Evolutionary conservation across 2,329 filamentous ascomycete genomes (phyloP).

Genomic region (Cadophora luteo-olivacea): DNA sequence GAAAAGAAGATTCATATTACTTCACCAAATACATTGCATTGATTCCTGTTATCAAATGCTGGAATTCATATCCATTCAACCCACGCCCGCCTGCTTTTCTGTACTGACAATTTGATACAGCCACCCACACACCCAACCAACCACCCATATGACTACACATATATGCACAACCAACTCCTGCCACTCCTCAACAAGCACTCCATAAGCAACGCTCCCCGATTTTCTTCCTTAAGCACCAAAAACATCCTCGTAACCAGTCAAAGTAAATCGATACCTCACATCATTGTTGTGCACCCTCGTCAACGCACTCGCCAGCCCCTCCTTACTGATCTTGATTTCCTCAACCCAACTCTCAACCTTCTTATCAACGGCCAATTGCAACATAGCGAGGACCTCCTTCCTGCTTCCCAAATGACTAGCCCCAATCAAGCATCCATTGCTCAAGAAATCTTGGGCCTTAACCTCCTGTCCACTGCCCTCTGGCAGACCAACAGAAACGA

Average conservation of each 20-base stretch:
- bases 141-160: neutral
- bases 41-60: neutral
- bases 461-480: slow-evolving; percentile 76
- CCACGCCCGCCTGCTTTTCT: slow-evolving; percentile 1
- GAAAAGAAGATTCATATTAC: neutral
- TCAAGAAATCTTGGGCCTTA: slow-evolving; percentile 75
- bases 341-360: slow-evolving; percentile 74
- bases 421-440: slow-evolving; percentile 77
- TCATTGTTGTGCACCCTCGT: slow-evolving; percentile 74
- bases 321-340: slow-evolving; percentile 73
- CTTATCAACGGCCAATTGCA: slow-evolving; percentile 74
- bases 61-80: neutral
- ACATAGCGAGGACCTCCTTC: slow-evolving; percentile 74
- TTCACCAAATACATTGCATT: neutral
- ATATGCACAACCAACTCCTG: neutral
- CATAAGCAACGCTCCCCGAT: no score
- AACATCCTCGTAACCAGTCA: slow-evolving; percentile 71
- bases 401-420: slow-evolving; percentile 74
- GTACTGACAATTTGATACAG: neutral
- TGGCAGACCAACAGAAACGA: slow-evolving; percentile 81
- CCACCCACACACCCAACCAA: neutral
- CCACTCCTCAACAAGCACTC: neutral
- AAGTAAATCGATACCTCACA: slow-evolving; percentile 75
- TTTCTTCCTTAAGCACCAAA: slow-evolving; percentile 51
- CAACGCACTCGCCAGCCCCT: slow-evolving; percentile 73